Base-by-base conservation (phyloP, 148 eudicot species). In the Rheum nobile region DNA sequence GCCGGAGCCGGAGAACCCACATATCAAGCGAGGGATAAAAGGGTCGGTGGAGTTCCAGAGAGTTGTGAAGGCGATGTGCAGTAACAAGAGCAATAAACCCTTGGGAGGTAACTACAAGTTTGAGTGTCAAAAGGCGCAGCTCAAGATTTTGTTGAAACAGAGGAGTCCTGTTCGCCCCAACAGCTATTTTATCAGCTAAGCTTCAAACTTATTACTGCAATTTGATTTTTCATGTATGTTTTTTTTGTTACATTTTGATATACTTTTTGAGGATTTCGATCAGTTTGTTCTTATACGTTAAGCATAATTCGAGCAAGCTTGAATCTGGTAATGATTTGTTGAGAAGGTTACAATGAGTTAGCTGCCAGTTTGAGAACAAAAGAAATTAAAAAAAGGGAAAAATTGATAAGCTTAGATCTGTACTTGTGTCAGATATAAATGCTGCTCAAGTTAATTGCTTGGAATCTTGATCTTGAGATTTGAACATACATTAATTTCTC, bases 391-490 rank as follows among this genome's bases (percentile, higher is more conserved):
- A n/a, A 50, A 1, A 59, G 2, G 67, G 34, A 28, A 6, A 21
- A 2, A 2, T 22, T 54, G 12, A 59, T 10, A 24, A 55, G 67
- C 63, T 55, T 55, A 11, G 31, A 59, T 59, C 67, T 59, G 67
- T 59, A 59, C 34, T 59, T 59, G 67, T 59, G 67, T 59, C 35
- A 59, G 67, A 59, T 59, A 59, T 59, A 59, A 59, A 26, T 59
- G 35, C 34, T 8, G 17, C n/a, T n/a, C n/a, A 59, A 26, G 6
- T 59, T 59, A 54, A 54, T 54, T 22, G 61, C 34, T 59, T 59
- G 32, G 35, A 59, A 59, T 59, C 67, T 59, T 26, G 67, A 59
- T 59, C 67, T 59, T 59, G 67, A 59, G 67, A 59, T 59, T 59
- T 59, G 67, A 28, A 28, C 34, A n/a, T n/a, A 59, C 9, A 59